These are phyloP conservation scores for Biscogniauxia sp. DNA, from an alignment of 2,329 filamentous ascomycete genomes.

Conservation along the genomic window DNA sequence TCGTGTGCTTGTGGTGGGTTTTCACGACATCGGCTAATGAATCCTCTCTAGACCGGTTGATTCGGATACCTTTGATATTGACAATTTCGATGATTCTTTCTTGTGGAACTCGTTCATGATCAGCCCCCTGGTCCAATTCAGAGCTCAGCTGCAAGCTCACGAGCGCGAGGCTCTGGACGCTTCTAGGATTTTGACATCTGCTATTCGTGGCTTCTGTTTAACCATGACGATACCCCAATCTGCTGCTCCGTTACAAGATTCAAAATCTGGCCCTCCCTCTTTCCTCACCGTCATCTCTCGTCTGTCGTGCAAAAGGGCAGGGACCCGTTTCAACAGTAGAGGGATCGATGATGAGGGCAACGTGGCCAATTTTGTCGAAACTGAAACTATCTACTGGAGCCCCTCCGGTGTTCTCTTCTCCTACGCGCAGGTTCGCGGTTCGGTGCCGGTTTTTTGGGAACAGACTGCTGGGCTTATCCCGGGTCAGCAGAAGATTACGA, in stretches of 20 bases:
- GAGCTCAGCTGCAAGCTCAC: conserved; percentile 71
- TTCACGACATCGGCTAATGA: conserved; percentile 6
- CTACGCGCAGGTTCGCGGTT: conserved; percentile 88
- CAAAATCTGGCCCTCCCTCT: conserved; percentile 71
- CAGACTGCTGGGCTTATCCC: conserved; percentile 84
- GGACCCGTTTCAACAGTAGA: conserved; percentile 93
- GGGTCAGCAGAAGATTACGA: conserved; percentile 88
- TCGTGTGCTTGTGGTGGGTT: conserved; percentile 1
- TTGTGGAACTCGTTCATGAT: conserved; percentile 99
- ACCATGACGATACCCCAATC: conserved; percentile 81
- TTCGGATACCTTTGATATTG: conserved; percentile 78
- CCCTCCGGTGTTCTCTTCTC: conserved; percentile 79
- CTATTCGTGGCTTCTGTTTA: conserved; percentile 87
- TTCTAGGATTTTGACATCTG: conserved; percentile 85
- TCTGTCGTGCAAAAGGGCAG: conserved; percentile 84
- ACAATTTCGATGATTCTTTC: conserved; percentile 88
- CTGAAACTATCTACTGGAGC: conserved; percentile 88
- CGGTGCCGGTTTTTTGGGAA: conserved; percentile 96
- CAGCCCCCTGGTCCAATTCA: conserved; percentile 83
- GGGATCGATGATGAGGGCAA: conserved; percentile 97
- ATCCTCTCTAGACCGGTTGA: conserved; percentile 61
- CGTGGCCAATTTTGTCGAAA: conserved; percentile 98
- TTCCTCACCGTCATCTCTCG: conserved; percentile 87
- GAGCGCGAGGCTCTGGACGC: conserved; percentile 80
- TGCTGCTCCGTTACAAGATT: conserved; percentile 65